A percentile compares a stretch with the other conserved stretches of the same genome.
phyloP scores from a whole-genome alignment of 106 monocot genomes.

The Dioscorea zingiberensis region DNA sequence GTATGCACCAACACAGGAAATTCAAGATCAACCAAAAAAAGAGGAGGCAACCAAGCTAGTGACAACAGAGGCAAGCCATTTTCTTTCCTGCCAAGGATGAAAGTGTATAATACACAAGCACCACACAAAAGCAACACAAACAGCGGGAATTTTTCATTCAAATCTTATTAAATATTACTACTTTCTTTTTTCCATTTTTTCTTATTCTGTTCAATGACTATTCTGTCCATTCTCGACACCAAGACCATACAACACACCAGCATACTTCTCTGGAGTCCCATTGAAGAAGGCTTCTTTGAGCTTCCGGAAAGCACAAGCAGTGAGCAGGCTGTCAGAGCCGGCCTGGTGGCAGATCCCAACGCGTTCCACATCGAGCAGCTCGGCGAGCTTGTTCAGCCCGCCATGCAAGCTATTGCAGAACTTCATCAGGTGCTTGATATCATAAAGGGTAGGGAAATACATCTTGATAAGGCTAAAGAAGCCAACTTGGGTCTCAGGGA shows the following conservation, averaged over 20 bases:
- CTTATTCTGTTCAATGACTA: conserved; percentile 16
- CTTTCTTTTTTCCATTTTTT: too few relatives aligned
- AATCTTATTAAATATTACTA: too few relatives aligned
- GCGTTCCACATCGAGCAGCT: conserved; percentile 30
- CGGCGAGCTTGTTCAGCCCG: conserved; percentile 30
- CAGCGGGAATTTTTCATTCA: too few relatives aligned
- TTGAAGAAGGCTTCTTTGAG: conserved; percentile 35
- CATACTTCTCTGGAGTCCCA: conserved; percentile 34
- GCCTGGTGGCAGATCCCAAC: conserved; percentile 36
- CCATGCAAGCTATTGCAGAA: conserved; percentile 48
- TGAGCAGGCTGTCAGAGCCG: conserved; percentile 30
- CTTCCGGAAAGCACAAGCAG: conserved; percentile 32
- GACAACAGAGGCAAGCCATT: too few relatives aligned
- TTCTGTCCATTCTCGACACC: conserved; percentile 28
- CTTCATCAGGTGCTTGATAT: conserved; percentile 50
- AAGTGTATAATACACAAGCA: too few relatives aligned
- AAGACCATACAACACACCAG: conserved; percentile 43
- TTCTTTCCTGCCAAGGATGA: too few relatives aligned
- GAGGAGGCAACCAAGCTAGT: too few relatives aligned
- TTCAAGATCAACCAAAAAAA: too few relatives aligned
- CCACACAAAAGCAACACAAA: too few relatives aligned
- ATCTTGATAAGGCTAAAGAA: conserved; percentile 43
- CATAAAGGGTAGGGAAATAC: conserved; percentile 34
- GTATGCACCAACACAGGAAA: too few relatives aligned
- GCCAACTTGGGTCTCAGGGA: conserved; percentile 37